phyloP scores from a whole-genome alignment of 345 rosid genomes.

The Linum usitatissimum region DNA sequence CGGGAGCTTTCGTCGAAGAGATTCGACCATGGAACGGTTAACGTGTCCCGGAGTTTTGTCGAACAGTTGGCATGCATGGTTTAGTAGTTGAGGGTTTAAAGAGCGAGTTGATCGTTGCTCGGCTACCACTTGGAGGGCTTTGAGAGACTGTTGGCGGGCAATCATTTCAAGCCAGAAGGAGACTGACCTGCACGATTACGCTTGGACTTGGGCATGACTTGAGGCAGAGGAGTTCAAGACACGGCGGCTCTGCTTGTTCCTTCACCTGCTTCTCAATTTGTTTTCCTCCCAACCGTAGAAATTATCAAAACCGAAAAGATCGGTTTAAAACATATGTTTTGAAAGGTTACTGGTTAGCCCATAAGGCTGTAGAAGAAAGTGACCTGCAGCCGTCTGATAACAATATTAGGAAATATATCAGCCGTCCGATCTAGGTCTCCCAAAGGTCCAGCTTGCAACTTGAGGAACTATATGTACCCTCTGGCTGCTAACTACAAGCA shows the following conservation, averaged over 20 bases:
- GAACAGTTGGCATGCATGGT: constrained; percentile 24
- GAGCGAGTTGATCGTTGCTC: background rate
- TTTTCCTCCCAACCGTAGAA: too few species aligned
- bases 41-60: constrained; percentile 26
- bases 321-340: too few species aligned
- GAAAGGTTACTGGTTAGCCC: too few species aligned
- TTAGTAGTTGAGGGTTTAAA: background rate
- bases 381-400: too few species aligned
- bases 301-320: too few species aligned
- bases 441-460: too few species aligned
- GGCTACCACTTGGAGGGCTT: constrained; percentile 3
- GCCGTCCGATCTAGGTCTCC: too few species aligned
- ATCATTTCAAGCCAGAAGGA: constrained; percentile 15
- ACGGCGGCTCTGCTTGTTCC: background rate
- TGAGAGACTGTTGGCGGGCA: constrained; percentile 12
- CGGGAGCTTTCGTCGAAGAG: constrained; percentile 24
- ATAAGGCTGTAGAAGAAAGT: too few species aligned
- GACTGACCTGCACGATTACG: constrained; percentile 58
- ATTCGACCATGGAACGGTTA: constrained; percentile 32
- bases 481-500: constrained; percentile 96
- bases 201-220: constrained; percentile 86
- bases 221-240: background rate
- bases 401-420: too few species aligned
- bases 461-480: too few species aligned
- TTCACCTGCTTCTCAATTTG: too few species aligned